A percentile compares a stretch with the other conserved stretches of the same genome.
phyloP scores from a whole-genome alignment of 495 filamentous ascomycete species.

The Hypoxylon trugodes region DNA sequence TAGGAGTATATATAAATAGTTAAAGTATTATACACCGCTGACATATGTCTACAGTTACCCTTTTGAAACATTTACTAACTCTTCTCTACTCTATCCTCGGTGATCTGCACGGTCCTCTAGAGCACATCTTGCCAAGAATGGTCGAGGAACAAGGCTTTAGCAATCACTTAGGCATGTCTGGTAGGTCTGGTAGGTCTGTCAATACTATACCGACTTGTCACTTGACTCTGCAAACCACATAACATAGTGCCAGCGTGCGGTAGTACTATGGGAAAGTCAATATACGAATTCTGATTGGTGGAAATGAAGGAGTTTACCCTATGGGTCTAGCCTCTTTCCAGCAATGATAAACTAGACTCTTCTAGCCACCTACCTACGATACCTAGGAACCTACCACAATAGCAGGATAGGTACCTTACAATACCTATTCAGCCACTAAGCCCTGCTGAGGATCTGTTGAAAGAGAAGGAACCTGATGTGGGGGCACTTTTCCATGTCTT shows the following conservation, averaged over 20 bases:
- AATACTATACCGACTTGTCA: conserved; percentile 18
- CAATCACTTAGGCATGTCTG: conserved; percentile 15
- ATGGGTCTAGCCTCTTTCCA: conserved; percentile 21
- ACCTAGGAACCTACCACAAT: too few relatives aligned
- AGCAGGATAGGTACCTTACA: too few relatives aligned
- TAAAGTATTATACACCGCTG: too few relatives aligned
- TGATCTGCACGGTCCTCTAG: neutral
- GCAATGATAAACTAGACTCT: conserved; percentile 34
- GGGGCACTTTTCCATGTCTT: conserved; percentile 16
- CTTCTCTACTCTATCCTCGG: too few relatives aligned
- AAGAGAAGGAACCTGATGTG: conserved; percentile 10
- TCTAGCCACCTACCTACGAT: conserved; percentile 20
- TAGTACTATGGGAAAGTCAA: conserved; percentile 27
- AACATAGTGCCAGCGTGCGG: conserved; percentile 14
- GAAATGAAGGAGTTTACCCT: conserved; percentile 24
- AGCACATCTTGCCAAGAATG: conserved; percentile 1
- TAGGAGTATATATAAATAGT: too few relatives aligned
- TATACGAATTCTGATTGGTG: conserved; percentile 26
- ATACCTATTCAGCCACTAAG: conserved; percentile 25
- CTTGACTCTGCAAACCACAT: conserved; percentile 15
- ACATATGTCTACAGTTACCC: too few relatives aligned
- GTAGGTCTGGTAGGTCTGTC: too few relatives aligned
- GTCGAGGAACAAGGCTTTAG: conserved; percentile 4
- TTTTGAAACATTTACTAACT: too few relatives aligned
- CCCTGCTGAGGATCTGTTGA: conserved; percentile 35